Evolutionary conservation across 148 eudicot species (phyloP).

Genomic region (Arbutus unedo): DNA sequence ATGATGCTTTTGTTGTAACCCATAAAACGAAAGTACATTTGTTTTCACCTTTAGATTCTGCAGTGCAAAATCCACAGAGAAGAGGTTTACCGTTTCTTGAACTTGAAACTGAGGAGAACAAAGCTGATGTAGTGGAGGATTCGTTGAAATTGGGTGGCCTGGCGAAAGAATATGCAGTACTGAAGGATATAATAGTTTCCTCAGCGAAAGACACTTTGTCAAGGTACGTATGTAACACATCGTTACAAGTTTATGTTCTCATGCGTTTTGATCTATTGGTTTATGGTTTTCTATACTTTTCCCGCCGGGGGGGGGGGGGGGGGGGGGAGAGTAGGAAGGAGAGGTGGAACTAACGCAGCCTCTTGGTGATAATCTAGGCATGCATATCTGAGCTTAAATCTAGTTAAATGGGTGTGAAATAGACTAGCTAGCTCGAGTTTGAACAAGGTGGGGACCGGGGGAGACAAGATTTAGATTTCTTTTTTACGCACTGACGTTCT

Average conservation of each 20-base stretch:
- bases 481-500: background rate
- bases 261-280: conserved; percentile 6
- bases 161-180: conserved; percentile 59
- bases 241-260: background rate
- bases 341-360: background rate
- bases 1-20: conserved; percentile 47
- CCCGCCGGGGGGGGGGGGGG: background rate
- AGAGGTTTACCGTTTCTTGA: conserved; percentile 22
- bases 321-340: background rate
- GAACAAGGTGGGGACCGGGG: background rate
- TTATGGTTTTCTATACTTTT: conserved; percentile 4
- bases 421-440: background rate
- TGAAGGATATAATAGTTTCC: conserved; percentile 64
- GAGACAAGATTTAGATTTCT: background rate
- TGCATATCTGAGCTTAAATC: background rate
- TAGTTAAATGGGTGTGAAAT: background rate
- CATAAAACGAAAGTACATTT: conserved; percentile 55
- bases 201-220: conserved; percentile 51
- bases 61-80: conserved; percentile 24
- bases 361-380: background rate
- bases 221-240: conserved; percentile 40
- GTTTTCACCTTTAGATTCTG: conserved; percentile 30
- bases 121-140: conserved; percentile 28
- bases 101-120: conserved; percentile 22
- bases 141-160: conserved; percentile 61